Conservation (phyloP, 352 stramenopile genomes). For the Thraustochytrium striatum region DNA sequence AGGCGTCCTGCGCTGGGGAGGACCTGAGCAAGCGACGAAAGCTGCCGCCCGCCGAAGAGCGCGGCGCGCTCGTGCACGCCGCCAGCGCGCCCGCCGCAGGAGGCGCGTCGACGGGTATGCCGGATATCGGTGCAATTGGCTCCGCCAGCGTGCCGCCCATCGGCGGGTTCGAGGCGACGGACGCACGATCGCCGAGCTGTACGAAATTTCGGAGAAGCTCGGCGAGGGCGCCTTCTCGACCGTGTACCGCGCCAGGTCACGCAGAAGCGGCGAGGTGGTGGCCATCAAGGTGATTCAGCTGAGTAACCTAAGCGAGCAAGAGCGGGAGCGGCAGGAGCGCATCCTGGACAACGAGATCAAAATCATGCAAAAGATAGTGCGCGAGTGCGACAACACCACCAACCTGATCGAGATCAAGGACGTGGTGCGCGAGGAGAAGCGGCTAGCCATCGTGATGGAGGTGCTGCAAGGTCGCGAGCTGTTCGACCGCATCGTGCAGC, state of each 20-base stretch:
- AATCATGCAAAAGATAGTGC: slow-evolving; percentile 44
- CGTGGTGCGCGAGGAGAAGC: slow-evolving; percentile 45
- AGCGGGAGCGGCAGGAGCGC: slow-evolving; percentile 31
- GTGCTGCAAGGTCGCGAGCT: slow-evolving; percentile 75
- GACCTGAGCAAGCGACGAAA: neutral
- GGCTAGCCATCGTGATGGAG: slow-evolving; percentile 82
- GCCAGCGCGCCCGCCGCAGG: no score
- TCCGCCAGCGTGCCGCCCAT: no score
- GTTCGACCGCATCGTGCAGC: slow-evolving; percentile 88
- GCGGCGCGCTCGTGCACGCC: no score
- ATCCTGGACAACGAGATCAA: slow-evolving; percentile 49
- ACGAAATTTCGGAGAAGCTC: slow-evolving; percentile 43
- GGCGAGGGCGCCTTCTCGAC: slow-evolving; percentile 51
- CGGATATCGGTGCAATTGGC: no score
- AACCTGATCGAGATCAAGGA: slow-evolving; percentile 44
- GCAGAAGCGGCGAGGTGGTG: slow-evolving; percentile 31
- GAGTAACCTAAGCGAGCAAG: neutral
- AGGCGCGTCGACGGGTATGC: no score
- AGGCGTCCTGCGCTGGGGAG: neutral
- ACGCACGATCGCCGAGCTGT: slow-evolving; percentile 37
- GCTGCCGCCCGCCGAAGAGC: neutral
- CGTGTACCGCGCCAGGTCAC: slow-evolving; percentile 50
- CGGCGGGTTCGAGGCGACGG: no score
- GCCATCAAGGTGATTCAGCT: slow-evolving; percentile 47
- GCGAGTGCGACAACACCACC: slow-evolving; percentile 19